Percentiles rank a stretch among this genome's conserved stretches.
phyloP scores from a whole-genome alignment of 2,329 filamentous ascomycete genomes.

The Ophiocordyceps camponoti-floridani region DNA sequence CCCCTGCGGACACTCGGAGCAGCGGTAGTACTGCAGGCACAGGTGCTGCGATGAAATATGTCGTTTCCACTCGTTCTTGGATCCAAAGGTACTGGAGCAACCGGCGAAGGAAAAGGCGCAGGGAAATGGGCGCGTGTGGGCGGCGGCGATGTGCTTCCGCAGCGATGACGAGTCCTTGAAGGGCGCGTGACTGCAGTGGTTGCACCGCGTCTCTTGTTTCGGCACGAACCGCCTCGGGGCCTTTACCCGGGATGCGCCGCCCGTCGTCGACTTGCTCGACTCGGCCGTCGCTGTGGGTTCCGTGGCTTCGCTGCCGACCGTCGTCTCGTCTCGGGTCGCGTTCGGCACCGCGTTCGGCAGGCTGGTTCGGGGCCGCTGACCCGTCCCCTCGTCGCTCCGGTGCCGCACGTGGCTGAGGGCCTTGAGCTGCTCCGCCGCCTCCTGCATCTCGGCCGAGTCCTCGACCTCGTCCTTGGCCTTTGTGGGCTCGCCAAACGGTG shows the following conservation, averaged over 20 bases:
- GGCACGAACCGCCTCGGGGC: slow-evolving; percentile 26
- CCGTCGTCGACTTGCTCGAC: slow-evolving; percentile 8
- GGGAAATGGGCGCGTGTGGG: slow-evolving; percentile 57
- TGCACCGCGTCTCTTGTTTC: slow-evolving; percentile 44
- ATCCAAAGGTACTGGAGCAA: slow-evolving; percentile 68
- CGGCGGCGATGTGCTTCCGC: slow-evolving; percentile 48
- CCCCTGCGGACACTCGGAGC: slow-evolving; percentile 39
- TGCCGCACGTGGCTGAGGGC: slow-evolving; percentile 45
- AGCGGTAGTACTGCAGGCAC: slow-evolving; percentile 46
- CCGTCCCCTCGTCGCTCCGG: slow-evolving; percentile 24
- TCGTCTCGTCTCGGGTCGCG: background rate
- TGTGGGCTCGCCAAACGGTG: slow-evolving; percentile 2
- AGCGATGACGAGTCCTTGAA: slow-evolving; percentile 51
- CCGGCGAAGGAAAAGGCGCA: slow-evolving; percentile 78
- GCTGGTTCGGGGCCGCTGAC: slow-evolving; percentile 16
- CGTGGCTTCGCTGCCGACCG: background rate
- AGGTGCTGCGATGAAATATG: slow-evolving; percentile 87
- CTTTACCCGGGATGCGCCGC: slow-evolving; percentile 15
- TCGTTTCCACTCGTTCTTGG: slow-evolving; percentile 96
- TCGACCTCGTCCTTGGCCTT: slow-evolving; percentile 24
- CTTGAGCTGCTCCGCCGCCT: slow-evolving; percentile 49
- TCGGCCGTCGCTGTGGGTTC: slow-evolving; percentile 5
- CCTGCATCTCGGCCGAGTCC: slow-evolving; percentile 52
- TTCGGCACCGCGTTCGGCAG: slow-evolving; percentile 18
- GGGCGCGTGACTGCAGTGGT: slow-evolving; percentile 42